A percentile compares a stretch with the other conserved stretches of the same genome.
phyloP scores from a whole-genome alignment of 495 filamentous ascomycete genomes.

The Daldinia childiae region DNA sequence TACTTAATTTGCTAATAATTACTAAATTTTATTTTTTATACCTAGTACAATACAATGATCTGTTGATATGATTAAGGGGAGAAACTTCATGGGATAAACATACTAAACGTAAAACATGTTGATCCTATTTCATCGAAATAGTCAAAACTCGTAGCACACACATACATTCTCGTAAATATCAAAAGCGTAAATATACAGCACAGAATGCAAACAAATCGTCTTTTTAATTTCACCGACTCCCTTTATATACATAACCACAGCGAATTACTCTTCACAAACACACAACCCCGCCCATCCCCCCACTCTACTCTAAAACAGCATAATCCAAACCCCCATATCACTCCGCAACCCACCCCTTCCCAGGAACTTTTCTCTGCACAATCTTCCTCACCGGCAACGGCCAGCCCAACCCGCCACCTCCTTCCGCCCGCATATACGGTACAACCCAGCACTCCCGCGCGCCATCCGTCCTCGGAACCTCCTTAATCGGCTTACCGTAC shows the following conservation, averaged over 20 bases:
- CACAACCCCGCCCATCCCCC: not conserved
- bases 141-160: not conserved
- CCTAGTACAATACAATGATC: no score
- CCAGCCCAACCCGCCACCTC: constrained; percentile 75
- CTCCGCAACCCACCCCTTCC: constrained; percentile 74
- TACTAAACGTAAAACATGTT: no score
- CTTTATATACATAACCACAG: no score
- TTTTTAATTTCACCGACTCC: no score
- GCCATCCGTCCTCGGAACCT: constrained; percentile 61
- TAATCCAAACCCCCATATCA: not conserved
- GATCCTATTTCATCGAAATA: no score
- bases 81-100: no score
- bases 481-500: constrained; percentile 91
- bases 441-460: constrained; percentile 84
- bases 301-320: not conserved
- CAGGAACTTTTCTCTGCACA: constrained; percentile 74
- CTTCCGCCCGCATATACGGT: constrained; percentile 73
- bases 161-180: not conserved
- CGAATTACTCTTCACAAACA: no score
- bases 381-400: constrained; percentile 84
- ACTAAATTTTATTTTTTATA: no score
- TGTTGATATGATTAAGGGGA: no score
- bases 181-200: no score
- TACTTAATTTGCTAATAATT: no score
- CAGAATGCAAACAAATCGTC: no score